Percentiles rank a stretch among this genome's conserved stretches.
phyloP scores from a whole-genome alignment of 352 stramenopile species.

The Phytopythium helicoides region DNA sequence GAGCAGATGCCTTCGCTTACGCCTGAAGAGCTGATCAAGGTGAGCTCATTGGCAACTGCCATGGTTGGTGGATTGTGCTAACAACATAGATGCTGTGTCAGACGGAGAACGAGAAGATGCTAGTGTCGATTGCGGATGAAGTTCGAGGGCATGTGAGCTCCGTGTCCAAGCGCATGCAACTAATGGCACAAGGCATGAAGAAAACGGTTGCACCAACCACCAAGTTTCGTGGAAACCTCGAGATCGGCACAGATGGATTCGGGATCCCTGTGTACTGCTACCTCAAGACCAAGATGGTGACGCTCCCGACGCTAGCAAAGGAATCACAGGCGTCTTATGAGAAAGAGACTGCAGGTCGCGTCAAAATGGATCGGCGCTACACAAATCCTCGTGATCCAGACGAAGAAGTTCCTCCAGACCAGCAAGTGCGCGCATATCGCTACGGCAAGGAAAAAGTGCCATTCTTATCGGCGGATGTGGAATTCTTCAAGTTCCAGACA shows the following conservation, averaged over 20 bases:
- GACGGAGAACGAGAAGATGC: slow-evolving; percentile 84
- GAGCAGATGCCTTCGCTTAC: slow-evolving; percentile 17
- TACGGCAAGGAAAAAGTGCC: slow-evolving; percentile 79
- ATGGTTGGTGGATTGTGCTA: too few species aligned
- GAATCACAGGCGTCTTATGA: slow-evolving; percentile 70
- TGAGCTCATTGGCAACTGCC: too few species aligned
- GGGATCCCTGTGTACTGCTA: slow-evolving; percentile 78
- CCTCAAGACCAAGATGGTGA: slow-evolving; percentile 72
- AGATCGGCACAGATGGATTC: slow-evolving; percentile 55
- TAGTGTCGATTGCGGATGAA: slow-evolving; percentile 73
- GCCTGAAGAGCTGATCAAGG: slow-evolving; percentile 30
- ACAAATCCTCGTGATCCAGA: slow-evolving; percentile 64
- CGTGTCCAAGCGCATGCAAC: slow-evolving; percentile 68
- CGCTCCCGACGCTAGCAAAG: slow-evolving; percentile 65
- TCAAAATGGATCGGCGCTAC: slow-evolving; percentile 74
- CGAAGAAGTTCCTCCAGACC: slow-evolving; percentile 65
- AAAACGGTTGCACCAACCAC: slow-evolving; percentile 65
- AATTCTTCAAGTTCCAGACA: slow-evolving; percentile 80
- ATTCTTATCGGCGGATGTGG: slow-evolving; percentile 76
- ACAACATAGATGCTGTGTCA: slow-evolving; percentile 7
- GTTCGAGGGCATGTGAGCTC: slow-evolving; percentile 65
- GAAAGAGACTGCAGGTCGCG: slow-evolving; percentile 52
- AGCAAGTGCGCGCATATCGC: slow-evolving; percentile 76
- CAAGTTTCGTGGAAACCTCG: slow-evolving; percentile 72
- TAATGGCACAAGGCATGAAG: slow-evolving; percentile 77